phyloP scores from a whole-genome alignment of 306 rosid genomes.

The Canavalia gladiata region DNA sequence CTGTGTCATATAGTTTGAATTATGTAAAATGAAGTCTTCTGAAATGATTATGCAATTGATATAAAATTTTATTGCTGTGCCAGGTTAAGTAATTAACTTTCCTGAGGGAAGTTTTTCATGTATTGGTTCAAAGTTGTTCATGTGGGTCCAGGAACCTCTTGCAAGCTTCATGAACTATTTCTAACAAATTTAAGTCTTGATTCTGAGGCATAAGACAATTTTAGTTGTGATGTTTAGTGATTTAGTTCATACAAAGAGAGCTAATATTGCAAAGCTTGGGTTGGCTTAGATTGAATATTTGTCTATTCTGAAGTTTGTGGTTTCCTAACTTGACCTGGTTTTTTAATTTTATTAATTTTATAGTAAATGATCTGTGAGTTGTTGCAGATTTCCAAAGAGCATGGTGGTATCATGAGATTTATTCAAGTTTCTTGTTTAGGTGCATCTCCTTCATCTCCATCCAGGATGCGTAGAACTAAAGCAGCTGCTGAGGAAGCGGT shows the following conservation, averaged over 20 bases:
- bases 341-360: constrained; percentile 20
- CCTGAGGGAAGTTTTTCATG: constrained; percentile 5
- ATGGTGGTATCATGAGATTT: constrained; percentile 95
- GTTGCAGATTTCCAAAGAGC: constrained; percentile 93
- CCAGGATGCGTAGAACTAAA: constrained; percentile 84
- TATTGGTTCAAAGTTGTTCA: constrained; percentile 27
- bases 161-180: constrained; percentile 29
- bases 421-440: constrained; percentile 95
- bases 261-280: constrained; percentile 36
- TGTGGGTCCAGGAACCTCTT: constrained; percentile 33
- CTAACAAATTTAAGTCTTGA: neutral
- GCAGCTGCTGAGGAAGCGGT: constrained; percentile 92
- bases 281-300: constrained; percentile 42
- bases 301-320: constrained; percentile 36
- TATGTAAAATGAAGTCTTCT: constrained; percentile 4
- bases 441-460: constrained; percentile 86
- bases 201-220: constrained; percentile 25
- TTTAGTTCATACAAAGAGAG: constrained; percentile 10
- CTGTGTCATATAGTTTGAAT: constrained; percentile 10
- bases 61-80: constrained; percentile 19
- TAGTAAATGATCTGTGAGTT: constrained; percentile 33
- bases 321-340: constrained; percentile 38
- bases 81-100: constrained; percentile 22
- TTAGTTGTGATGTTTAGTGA: neutral
- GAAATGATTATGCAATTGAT: constrained; percentile 13